These are phyloP conservation scores for Syzygium jambos DNA, from an alignment of 345 rosid species.

Conservation along the genomic window DNA sequence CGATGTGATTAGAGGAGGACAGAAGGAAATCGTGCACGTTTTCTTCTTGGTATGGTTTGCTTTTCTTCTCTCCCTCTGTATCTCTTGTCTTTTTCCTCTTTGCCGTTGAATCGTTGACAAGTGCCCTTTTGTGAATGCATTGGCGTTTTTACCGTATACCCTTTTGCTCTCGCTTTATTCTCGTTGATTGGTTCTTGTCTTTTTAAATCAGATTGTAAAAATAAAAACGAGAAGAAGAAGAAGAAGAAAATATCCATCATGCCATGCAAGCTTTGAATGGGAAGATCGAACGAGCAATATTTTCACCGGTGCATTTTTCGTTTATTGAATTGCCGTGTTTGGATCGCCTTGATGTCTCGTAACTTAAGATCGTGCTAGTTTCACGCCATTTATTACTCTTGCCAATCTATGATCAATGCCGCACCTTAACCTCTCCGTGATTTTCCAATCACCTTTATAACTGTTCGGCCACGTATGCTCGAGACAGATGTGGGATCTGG, in stretches of 20 bases:
- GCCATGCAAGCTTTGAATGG: not conserved
- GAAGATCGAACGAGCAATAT: too few relatives aligned
- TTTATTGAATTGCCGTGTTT: too few relatives aligned
- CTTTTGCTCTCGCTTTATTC: not conserved
- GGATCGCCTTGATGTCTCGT: not conserved
- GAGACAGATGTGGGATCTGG: rapidly evolving
- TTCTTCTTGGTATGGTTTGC: not conserved
- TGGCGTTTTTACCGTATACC: not conserved
- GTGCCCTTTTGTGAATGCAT: not conserved
- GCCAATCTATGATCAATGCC: not conserved
- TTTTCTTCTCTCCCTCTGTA: not conserved
- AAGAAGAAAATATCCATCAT: not conserved
- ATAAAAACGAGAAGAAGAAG: not conserved
- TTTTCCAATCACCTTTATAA: not conserved
- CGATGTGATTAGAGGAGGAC: not conserved
- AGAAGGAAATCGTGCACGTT: not conserved
- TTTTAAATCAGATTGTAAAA: not conserved
- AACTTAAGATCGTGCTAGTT: not conserved
- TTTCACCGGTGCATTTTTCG: too few relatives aligned
- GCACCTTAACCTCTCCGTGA: not conserved
- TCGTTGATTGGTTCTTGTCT: not conserved
- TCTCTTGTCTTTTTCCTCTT: not conserved
- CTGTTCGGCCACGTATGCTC: not conserved
- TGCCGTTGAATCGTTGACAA: not conserved
- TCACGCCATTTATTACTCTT: not conserved